Evolutionary conservation across 805 yeast species (phyloP), one percentile per base, ranked within the genome.

Genomic region (Wickerhamiella lipophila): DNA sequence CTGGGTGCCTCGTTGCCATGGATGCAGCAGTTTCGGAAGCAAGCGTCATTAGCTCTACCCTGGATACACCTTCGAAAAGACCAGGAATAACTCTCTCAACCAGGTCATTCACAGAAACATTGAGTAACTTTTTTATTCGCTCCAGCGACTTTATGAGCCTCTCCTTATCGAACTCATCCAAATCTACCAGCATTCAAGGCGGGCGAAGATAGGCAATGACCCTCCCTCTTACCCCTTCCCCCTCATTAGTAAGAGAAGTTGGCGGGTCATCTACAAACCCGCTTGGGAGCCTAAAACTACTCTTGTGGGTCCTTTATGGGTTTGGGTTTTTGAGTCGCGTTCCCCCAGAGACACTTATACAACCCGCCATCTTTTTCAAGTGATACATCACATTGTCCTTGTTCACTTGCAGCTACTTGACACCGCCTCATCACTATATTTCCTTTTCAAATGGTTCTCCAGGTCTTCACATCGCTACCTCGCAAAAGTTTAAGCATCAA

Each of bases 21-120:
- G 83, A 82, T 25, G 96, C 96, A 50, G 95, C 94, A 25, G 95
- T 84, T 66, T 89, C 97, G 30, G 96, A 94, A 42, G 95, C 83
- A 50, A 59, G 51, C 2, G 38, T 36, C 13, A 51, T 50, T 21
- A 53, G 44, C 52, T 64, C 61, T 32, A 76, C 81, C 44, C 78
- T 64, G 59, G 86, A 85, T 49, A 87, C 96, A 60, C 96, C 96
- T 60, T 83, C 89, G 62, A 85, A 87, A 45, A 88, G 94, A 63
- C 96, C 97, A 7, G 87, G 75, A 53, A 82, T 83, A 55, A 85
- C 87, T 62, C 87, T 74, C 64, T 84, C 94, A 8, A 95, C 83
- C 61, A 86, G 81, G 54, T 84, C 80, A 44, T 81, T 89, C 26
- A 95, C 84, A 61, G 86, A 95, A 50, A 86, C 83, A 64, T 83